A percentile compares a stretch with the other conserved stretches of the same genome.
Evolutionary conservation across 2,329 filamentous ascomycete species (phyloP).

Genomic region (Fusarium equiseti): DNA sequence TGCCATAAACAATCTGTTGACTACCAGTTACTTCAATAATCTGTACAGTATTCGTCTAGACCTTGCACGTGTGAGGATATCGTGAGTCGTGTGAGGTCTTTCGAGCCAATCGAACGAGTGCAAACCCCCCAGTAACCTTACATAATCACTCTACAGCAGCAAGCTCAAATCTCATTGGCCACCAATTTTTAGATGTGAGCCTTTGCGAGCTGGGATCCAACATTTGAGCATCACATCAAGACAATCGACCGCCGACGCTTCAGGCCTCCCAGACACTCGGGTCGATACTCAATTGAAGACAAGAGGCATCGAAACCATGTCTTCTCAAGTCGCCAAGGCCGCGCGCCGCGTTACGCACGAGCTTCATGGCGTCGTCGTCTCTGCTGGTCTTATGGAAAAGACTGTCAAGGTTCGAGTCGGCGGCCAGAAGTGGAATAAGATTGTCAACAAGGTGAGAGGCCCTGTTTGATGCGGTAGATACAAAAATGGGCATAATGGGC

Average conservation of each 20-base stretch:
- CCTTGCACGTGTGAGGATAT: slow-evolving; percentile 11
- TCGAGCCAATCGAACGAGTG: slow-evolving; percentile 20
- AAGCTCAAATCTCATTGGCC: slow-evolving; percentile 35
- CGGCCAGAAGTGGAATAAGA: slow-evolving; percentile 77
- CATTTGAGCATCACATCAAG: slow-evolving; percentile 20
- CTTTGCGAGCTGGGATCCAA: slow-evolving; percentile 15
- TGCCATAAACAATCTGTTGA: background rate
- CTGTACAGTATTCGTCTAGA: background rate
- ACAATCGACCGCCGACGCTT: slow-evolving; percentile 25
- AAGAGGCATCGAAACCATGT: slow-evolving; percentile 47
- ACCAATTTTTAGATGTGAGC: slow-evolving; percentile 37
- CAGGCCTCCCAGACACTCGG: slow-evolving; percentile 9
- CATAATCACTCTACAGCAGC: slow-evolving; percentile 20
- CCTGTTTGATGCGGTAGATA: background rate
- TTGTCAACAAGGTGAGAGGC: slow-evolving; percentile 74
- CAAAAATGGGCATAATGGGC: background rate
- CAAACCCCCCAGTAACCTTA: slow-evolving; percentile 13
- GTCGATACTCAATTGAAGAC: background rate
- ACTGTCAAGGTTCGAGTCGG: slow-evolving; percentile 83
- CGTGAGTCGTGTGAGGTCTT: slow-evolving; percentile 22
- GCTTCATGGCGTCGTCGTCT: slow-evolving; percentile 78
- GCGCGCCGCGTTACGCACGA: slow-evolving; percentile 62
- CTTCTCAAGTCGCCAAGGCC: slow-evolving; percentile 56
- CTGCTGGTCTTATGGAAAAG: slow-evolving; percentile 80
- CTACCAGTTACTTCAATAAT: background rate